Percentiles rank a stretch among this genome's conserved stretches.
Evolutionary conservation across 768 basidiomycete genomes (phyloP).

Genomic region (Phanerodontia chrysosporium): DNA sequence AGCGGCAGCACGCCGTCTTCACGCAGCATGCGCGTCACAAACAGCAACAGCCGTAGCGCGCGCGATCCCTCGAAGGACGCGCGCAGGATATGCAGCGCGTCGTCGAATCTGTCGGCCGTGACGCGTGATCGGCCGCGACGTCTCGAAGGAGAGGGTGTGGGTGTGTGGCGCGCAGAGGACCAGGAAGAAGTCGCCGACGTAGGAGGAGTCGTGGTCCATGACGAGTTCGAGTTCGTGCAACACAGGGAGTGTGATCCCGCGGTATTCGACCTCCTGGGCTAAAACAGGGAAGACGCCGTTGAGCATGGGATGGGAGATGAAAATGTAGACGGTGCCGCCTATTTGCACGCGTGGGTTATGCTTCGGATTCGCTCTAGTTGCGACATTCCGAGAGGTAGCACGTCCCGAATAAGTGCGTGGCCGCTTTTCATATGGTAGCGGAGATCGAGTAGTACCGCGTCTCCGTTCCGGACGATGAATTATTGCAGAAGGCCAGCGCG

Average conservation of each 20-base stretch:
- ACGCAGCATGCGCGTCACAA: background rate
- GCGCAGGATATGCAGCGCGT: background rate
- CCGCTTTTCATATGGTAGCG: background rate
- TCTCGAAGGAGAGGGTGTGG: conserved; percentile 1
- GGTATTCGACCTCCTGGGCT: background rate
- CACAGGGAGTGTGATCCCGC: background rate
- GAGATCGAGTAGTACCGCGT: background rate
- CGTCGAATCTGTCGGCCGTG: conserved; percentile 1
- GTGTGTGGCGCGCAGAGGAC: conserved; percentile 3
- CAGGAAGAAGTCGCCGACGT: conserved; percentile 2
- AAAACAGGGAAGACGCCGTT: conserved; percentile 1
- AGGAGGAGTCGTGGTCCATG: background rate
- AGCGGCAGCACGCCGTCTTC: background rate
- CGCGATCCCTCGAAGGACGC: background rate
- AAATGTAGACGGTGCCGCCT: background rate
- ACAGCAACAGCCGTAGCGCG: background rate
- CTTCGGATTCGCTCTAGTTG: background rate
- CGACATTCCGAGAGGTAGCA: background rate
- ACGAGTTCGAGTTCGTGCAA: conserved; percentile 4
- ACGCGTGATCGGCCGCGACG: background rate
- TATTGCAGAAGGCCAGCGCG: background rate
- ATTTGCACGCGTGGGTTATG: background rate
- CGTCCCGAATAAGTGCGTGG: background rate
- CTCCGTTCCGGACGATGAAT: background rate
- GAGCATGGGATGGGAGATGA: conserved; percentile 2